Percentiles rank a stretch among this genome's conserved stretches.
phyloP scores from a whole-genome alignment of 208 protist genomes.

The Wallacemonas sp. region DNA sequence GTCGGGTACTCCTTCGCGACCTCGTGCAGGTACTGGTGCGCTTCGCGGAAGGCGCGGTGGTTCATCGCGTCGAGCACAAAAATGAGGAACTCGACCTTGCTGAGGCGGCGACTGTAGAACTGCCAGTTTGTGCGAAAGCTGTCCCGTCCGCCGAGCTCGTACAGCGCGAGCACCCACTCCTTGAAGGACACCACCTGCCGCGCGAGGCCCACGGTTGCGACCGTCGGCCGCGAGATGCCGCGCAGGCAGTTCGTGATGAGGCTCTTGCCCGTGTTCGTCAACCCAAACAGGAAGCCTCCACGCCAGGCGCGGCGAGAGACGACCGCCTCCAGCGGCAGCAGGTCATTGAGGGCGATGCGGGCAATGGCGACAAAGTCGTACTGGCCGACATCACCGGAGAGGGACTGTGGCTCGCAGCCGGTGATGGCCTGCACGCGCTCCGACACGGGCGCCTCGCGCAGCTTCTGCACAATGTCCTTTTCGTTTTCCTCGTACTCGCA shows the following conservation, averaged over 20 bases:
- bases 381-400: not conserved
- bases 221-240: slow-evolving; percentile 57
- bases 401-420: not conserved
- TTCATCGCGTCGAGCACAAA: slow-evolving; percentile 80
- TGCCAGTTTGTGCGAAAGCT: slow-evolving; percentile 81
- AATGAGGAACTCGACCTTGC: slow-evolving; percentile 72
- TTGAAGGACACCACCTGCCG: slow-evolving; percentile 74
- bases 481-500: slow-evolving; percentile 84
- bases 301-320: slow-evolving; percentile 61
- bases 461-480: slow-evolving; percentile 37
- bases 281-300: slow-evolving; percentile 65
- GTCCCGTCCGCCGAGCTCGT: slow-evolving; percentile 86
- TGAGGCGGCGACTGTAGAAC: slow-evolving; percentile 70
- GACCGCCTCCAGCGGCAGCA: slow-evolving; percentile 74
- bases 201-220: slow-evolving; percentile 81
- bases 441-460: slow-evolving; percentile 15
- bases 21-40: slow-evolving; percentile 56
- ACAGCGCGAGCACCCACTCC: slow-evolving; percentile 78
- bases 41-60: slow-evolving; percentile 37
- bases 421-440: slow-evolving; percentile 3
- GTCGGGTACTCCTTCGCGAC: slow-evolving; percentile 53
- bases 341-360: slow-evolving; percentile 58
- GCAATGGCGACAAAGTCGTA: slow-evolving; percentile 70
- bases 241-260: slow-evolving; percentile 78
- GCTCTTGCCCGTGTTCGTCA: slow-evolving; percentile 86